Base-by-base conservation (phyloP, 805 yeast genomes). In the Ogataea kodamae region DNA sequence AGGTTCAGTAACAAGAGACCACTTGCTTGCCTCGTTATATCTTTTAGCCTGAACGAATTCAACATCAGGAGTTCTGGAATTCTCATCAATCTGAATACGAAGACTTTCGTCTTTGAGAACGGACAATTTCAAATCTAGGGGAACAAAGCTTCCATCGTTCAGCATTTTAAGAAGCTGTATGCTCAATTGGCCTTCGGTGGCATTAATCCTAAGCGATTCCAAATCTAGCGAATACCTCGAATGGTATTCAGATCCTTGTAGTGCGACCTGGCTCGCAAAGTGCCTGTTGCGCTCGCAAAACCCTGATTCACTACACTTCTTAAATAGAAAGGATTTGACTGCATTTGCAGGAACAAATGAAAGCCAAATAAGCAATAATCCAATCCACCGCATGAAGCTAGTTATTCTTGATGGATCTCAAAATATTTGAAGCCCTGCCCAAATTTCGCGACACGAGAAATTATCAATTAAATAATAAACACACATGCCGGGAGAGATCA, bases 241-340 rank as follows among this genome's bases (percentile, higher is more conserved):
- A 13, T 55, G 56, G 25, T 57, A 61, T 1, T 52, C 31, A 0
- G 29, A 37, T 1, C 45, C 50, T 8, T 31, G 37, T 6, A 45
- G 45, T 5, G 43, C 36, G 5, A 73, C 64, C 28, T 65, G 54
- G 3, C 52, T 40, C 1, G 86, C 84, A 52, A 72, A 86, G 37
- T 74, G 76, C 35, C 90, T 65, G 50, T 89, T 85, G 57, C 97
- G 70, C 30, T 69, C 60, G 54, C 97, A 89, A 54, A 89, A 88
- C 5, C 96, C 95, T 11, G 87, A 73, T 49, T 82, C 80, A 5
- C 67, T 75, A 57, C 97, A 89, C 9, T 68, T 74, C 53, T 86
- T 84, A 66, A 87, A 82, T 35, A 86, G 59, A 43, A 78, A 76
- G 3, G 72, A 76, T 47, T 81, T 79, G 22, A 78, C 87, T 1